Evolutionary conservation across 805 yeast genomes (phyloP), one percentile per base, ranked within the genome.

Genomic region (Zygosaccharomyces lentus): DNA sequence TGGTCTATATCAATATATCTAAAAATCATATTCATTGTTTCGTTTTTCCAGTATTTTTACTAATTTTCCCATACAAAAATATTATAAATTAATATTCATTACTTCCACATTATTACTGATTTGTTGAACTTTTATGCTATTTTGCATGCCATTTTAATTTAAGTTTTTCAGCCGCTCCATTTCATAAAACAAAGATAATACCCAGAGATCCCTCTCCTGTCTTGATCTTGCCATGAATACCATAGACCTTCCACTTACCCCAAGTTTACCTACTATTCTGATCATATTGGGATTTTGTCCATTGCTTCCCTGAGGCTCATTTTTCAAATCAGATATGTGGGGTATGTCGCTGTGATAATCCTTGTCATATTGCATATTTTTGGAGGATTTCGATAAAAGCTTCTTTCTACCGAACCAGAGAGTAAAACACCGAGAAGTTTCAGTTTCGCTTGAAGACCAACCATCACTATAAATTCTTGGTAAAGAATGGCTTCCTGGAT

Each of bases 131-230:
- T 15, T 27, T 16, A 19, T 3, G 2, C 16, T 3, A 29, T 10
- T 3, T 29, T 5, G 8, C 13, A 29, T 10, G 8, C 10, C 32
- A 13, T 13, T 19, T 16, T 27, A 23, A 5, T 12, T 17, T 12
- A 16, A n/a, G 27, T 34, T 35, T 19, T 15, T 34, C 24, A 66
- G 52, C 37, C 72, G 57, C 42, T 69, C 74, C 31, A 70, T 35
- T 38, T 68, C 70, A n/a, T 59, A 52, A 43, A 61, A 57, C 21
- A 70, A 48, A 21, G 62, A 55, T 12, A 64, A 50, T 1, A 86
- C 90, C 98, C 98, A 90, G 26, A 78, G 51, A 57, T 91, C 96
- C 44, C 90, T 71, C 55, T 88, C 96, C 50, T 84, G 84, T 32
- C 91, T 68, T 1, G 96, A 86, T 38, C 89, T 66, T 8, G 96